Evolutionary conservation across 768 basidiomycete genomes (phyloP), one percentile per base, ranked within the genome.

Genomic region (Exsudoporus frostii): DNA sequence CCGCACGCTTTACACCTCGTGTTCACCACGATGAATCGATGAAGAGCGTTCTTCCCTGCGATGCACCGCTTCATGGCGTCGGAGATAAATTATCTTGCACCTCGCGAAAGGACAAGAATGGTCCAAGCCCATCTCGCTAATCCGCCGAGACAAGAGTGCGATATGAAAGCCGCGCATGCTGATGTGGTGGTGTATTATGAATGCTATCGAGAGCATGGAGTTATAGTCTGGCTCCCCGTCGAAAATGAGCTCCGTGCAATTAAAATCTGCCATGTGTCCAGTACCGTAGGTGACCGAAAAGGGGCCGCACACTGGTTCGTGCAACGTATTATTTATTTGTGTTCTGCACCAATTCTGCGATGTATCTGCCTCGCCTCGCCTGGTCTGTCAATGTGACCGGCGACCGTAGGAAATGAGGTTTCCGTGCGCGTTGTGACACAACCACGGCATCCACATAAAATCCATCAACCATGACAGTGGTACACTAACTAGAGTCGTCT

Each of bases 381-480:
- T 59, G 65, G 63, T 59, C 63, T 62, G 66, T 57, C 57, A 68
- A 63, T 63, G 66, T 65, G 55, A 66, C 58, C 59, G 67, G 67
- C 48, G 66, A 67, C 60, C 60, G 59, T 39, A 60, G 66, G 65
- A 50, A 74, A 73, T 65, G 74, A 62, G 72, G 68, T 65, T 69
- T 66, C 63, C 74, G 67, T 73, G 73, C 67, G 65, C 65, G 54
- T 64, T 62, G 67, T 67, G 64, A 65, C 67, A 64, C 66, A 62
- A 64, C 56, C 64, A 51, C 49, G 42, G 57, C 40, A 60, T 61
- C 59, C 65, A 65, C 64, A 69, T 66, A 67, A 71, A 62, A 58
- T 51, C 59, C 56, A 56, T 55, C 38, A 22, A 53, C 46, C 50
- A 57, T 58, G 57, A 53, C 22, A 37, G 44, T 50, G 50, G 48